Percentiles rank a stretch among this genome's conserved stretches.
These are phyloP conservation scores for Paraurostyla sp. DNA, from an alignment of 73 alveolate genomes.

Conservation along the genomic window DNA sequence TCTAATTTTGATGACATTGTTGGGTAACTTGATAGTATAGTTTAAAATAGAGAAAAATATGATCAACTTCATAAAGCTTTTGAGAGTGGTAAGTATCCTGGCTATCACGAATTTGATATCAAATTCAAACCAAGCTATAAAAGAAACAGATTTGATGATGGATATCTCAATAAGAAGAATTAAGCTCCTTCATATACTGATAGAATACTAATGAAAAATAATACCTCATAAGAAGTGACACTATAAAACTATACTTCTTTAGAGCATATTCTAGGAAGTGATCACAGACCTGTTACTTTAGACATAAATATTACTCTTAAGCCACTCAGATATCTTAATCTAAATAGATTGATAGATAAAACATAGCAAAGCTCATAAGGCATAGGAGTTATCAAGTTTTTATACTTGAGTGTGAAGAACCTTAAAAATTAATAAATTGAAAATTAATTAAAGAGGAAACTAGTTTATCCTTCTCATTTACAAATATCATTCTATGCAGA, in stretches of 20 bases:
- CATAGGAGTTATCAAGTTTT: conserved; percentile 28
- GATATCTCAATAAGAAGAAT: conserved; percentile 67
- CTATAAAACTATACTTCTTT: neutral
- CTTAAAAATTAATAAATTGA: neutral
- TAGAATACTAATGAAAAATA: conserved; percentile 52
- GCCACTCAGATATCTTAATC: neutral
- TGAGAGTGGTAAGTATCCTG: conserved; percentile 7
- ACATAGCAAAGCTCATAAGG: conserved; percentile 3
- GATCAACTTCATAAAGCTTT: conserved; percentile 43
- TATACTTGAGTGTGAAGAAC: neutral
- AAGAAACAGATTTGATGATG: conserved; percentile 23
- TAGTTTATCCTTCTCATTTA: conserved; percentile 48
- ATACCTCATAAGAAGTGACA: neutral
- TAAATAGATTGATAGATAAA: neutral
- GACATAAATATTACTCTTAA: neutral
- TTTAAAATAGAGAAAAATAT: neutral
- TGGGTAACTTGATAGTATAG: neutral
- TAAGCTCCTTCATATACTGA: conserved; percentile 76
- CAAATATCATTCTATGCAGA: conserved; percentile 49
- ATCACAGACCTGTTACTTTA: conserved; percentile 44
- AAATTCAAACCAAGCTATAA: conserved; percentile 67
- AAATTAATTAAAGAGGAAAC: neutral
- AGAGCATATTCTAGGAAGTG: conserved; percentile 45
- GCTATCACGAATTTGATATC: conserved; percentile 37
- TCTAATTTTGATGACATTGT: conserved; percentile 48